Evolutionary conservation across 257 asterid species (phyloP).

Genomic region (Fraxinus pennsylvanica): DNA sequence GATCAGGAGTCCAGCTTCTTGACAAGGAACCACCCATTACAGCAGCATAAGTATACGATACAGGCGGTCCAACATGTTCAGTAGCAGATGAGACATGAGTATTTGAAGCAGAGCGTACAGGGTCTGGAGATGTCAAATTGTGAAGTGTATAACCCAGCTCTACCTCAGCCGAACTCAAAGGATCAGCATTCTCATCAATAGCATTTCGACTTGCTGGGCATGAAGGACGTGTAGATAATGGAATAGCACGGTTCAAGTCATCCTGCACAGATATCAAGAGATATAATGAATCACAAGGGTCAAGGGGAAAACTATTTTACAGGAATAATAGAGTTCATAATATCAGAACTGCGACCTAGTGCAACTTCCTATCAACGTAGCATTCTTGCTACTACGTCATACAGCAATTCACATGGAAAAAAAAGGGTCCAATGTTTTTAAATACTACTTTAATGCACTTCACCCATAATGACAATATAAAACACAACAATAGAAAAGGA

Average conservation of each 20-base stretch:
- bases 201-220: conserved; percentile 82
- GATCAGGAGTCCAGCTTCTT: conserved; percentile 95
- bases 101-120: conserved; percentile 44
- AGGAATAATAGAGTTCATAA: background rate
- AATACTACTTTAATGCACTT: background rate
- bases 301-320: background rate
- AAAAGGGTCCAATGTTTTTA: background rate
- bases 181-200: conserved; percentile 55
- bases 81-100: conserved; percentile 49
- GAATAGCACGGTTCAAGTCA: conserved; percentile 57
- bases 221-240: conserved; percentile 67
- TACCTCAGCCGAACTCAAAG: conserved; percentile 54
- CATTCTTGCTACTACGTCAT: background rate
- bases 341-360: no score
- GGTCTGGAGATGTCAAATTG: conserved; percentile 52
- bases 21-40: conserved; percentile 85
- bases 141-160: conserved; percentile 61
- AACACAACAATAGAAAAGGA: background rate
- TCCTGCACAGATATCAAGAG: conserved; percentile 51
- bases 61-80: conserved; percentile 52
- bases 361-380: background rate
- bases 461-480: background rate
- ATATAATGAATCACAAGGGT: conserved; percentile 10
- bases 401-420: background rate
- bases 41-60: conserved; percentile 88